Evolutionary conservation across 768 basidiomycete species (phyloP).

Genomic region (Dacryopinax spathularia): DNA sequence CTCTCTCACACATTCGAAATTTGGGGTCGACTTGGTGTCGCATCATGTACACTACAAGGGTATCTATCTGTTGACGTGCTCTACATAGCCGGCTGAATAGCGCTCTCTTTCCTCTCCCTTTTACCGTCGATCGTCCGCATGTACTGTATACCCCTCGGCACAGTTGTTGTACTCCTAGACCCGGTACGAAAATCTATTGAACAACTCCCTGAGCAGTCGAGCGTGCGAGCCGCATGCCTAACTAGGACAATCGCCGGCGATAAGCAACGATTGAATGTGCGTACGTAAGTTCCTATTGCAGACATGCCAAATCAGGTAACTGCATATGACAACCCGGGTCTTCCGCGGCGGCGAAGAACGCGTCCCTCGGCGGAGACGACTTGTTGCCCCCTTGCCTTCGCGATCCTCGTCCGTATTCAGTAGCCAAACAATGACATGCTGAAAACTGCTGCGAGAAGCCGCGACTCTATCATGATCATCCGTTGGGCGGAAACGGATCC

Average conservation of each 20-base stretch:
- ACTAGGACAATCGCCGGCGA: not conserved
- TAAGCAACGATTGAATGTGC: too few species aligned
- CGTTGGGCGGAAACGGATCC: not conserved
- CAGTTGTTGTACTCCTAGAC: constrained; percentile 1
- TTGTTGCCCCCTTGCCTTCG: not conserved
- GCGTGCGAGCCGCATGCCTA: not conserved
- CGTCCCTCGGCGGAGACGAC: not conserved
- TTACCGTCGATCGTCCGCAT: not conserved
- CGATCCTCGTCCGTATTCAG: not conserved
- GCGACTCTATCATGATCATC: not conserved
- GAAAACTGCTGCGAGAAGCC: not conserved
- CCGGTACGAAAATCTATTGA: not conserved
- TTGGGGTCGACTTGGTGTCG: too few species aligned
- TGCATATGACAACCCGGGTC: too few species aligned
- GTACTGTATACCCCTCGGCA: not conserved
- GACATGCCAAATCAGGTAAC: too few species aligned
- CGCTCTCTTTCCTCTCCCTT: not conserved
- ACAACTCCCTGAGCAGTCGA: too few species aligned
- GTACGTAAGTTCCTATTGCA: too few species aligned
- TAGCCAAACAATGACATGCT: not conserved
- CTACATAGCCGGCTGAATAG: not conserved
- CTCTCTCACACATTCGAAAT: too few species aligned
- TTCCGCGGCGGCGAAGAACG: too few species aligned
- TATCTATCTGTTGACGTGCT: constrained; percentile 2
- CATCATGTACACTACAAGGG: not conserved